phyloP scores from a whole-genome alignment of 2,329 filamentous ascomycete species.

The Neonectria sp. region DNA sequence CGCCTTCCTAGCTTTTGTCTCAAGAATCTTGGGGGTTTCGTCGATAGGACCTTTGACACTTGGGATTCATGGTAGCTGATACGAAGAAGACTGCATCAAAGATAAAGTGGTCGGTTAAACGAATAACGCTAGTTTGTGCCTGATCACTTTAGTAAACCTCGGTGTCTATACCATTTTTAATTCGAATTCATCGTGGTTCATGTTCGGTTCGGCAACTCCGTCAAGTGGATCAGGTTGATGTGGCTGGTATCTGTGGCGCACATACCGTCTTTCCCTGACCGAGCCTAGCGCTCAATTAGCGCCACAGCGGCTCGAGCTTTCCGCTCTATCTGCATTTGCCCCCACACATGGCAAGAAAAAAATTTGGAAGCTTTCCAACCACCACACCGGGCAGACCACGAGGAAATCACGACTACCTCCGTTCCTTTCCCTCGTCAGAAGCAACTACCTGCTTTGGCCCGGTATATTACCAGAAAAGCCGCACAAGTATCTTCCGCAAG shows the following conservation, averaged over 20 bases:
- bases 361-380: slow-evolving; percentile 53
- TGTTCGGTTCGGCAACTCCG: not conserved
- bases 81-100: too few species aligned
- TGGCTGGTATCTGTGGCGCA: slow-evolving; percentile 16
- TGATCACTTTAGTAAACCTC: not conserved
- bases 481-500: slow-evolving; percentile 26
- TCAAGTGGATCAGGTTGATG: not conserved
- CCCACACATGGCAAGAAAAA: slow-evolving; percentile 54
- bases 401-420: slow-evolving; percentile 50
- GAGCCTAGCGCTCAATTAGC: slow-evolving; percentile 31
- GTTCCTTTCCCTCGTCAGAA: slow-evolving; percentile 47
- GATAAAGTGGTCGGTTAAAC: not conserved
- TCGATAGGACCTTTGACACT: too few species aligned
- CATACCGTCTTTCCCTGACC: not conserved
- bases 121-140: not conserved
- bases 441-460: slow-evolving; percentile 47
- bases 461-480: slow-evolving; percentile 45
- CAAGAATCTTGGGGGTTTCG: too few species aligned
- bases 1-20: too few species aligned
- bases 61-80: too few species aligned
- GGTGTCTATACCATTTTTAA: not conserved
- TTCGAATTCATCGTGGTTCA: not conserved
- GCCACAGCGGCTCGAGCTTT: slow-evolving; percentile 48
- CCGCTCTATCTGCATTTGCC: slow-evolving; percentile 28
- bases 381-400: slow-evolving; percentile 50